These are phyloP conservation scores for Cryptomeria japonica DNA, from an alignment of 75 land plant genomes.

Conservation along the genomic window DNA sequence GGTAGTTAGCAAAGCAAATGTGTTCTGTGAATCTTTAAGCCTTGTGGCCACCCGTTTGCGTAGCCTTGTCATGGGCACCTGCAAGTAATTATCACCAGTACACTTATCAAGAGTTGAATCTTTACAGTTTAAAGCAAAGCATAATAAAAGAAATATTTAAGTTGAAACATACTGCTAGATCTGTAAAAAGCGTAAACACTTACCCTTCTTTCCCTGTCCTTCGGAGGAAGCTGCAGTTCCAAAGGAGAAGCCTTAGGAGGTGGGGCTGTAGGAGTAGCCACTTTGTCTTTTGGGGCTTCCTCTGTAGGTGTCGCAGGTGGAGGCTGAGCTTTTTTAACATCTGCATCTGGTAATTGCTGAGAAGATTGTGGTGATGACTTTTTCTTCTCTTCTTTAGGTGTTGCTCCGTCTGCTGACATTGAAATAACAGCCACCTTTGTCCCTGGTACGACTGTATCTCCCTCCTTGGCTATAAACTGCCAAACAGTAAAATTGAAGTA, in stretches of 20 bases:
- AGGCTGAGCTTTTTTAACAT: constrained; percentile 22
- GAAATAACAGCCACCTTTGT: constrained; percentile 80
- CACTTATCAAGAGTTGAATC: neutral
- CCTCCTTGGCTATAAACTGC: constrained; percentile 85
- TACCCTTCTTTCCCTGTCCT: constrained; percentile 96
- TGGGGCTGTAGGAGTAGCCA: constrained; percentile 35
- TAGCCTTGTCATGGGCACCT: constrained; percentile 96
- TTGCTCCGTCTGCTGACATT: constrained; percentile 51
- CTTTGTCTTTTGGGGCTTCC: constrained; percentile 13
- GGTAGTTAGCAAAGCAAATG: constrained; percentile 94
- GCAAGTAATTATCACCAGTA: neutral
- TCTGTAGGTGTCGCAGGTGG: constrained; percentile 27
- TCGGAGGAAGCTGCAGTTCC: constrained; percentile 90
- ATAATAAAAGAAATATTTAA: neutral
- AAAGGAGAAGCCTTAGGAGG: constrained; percentile 44
- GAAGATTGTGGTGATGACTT: constrained; percentile 24
- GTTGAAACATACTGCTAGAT: neutral
- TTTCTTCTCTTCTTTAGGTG: constrained; percentile 38
- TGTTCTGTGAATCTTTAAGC: constrained; percentile 96
- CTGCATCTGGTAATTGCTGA: constrained; percentile 30
- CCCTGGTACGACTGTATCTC: constrained; percentile 91
- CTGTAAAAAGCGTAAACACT: constrained; percentile 12
- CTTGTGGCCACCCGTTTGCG: constrained; percentile 92
- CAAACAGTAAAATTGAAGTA: neutral
- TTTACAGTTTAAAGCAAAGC: neutral